Base-by-base conservation (phyloP, 1,139 yeast genomes). In the Eremothecium sinecaudum region DNA sequence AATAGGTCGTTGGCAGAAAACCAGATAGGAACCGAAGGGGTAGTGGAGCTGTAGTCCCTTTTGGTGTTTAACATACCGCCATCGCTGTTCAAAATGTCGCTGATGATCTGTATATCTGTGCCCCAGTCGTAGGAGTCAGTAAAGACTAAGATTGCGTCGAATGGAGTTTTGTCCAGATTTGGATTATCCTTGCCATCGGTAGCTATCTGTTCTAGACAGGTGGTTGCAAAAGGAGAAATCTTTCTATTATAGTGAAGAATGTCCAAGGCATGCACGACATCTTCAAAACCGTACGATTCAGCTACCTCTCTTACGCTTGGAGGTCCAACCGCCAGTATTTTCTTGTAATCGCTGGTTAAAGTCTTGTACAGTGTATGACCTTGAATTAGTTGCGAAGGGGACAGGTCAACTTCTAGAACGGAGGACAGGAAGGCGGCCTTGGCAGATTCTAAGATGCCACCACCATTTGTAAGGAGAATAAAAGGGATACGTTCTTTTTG, bases 101-200 rank as follows among this genome's bases (percentile, higher is more conserved):
- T 56, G 4, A 83, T 73, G 17, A 87, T 67, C 62, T 87, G 97
- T 11, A 78, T 48, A 56, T 87, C 97, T 2, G 90, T 71, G 2
- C 84, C 87, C 77, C 86, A 70, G 53, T 90, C 97, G 38, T 94
- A 66, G 2, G 97, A 84, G 57, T 90, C 98, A 55, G 83, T 84
- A 59, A 87, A 86, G 28, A 86, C 87, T 43, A 90, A 62, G 2
- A 90, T 67, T 0, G 92, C 92, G 45, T 84, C 94, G 41, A 86
- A 67, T 10, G 74, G 73, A 34, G 63, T 62, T 2, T 57, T 58
- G 19, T 53, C 59, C n/a, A 62, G 43, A 15, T 49, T 46, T 1
- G 46, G 45, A 20, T 55, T 39, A 2, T 51, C 53, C 16, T 46
- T 46, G 1, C 79, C 74, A 56, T 65, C 68, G 18, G 61, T 47